These are phyloP conservation scores for Singerocomus rubriflavus DNA, from an alignment of 1,284 basidiomycete genomes.

Conservation along the genomic window DNA sequence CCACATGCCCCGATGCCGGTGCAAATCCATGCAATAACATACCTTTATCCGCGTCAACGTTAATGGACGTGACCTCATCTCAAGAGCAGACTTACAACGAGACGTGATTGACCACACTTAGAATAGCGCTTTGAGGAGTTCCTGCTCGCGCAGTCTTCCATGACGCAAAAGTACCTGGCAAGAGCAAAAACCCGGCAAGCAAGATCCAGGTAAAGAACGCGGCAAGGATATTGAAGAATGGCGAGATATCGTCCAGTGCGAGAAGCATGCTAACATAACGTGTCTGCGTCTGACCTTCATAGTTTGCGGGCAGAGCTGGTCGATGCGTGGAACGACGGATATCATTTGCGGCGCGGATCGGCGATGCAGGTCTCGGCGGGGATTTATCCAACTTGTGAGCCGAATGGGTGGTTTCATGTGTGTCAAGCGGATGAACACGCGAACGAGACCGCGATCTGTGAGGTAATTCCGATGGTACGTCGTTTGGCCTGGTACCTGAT, in stretches of 20 bases:
- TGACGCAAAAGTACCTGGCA: conserved; percentile 56
- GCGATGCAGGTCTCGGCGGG: neutral
- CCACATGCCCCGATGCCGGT: conserved; percentile 48
- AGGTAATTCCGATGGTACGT: conserved; percentile 7
- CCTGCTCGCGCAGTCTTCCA: conserved; percentile 34
- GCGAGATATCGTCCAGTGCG: conserved; percentile 31
- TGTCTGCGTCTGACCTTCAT: conserved; percentile 27
- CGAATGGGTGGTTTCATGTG: conserved; percentile 1
- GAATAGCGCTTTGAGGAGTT: conserved; percentile 30
- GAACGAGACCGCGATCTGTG: conserved; percentile 20
- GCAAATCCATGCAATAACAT: conserved; percentile 51
- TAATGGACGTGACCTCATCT: conserved; percentile 4
- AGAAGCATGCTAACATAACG: conserved; percentile 34
- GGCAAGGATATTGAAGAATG: conserved; percentile 43
- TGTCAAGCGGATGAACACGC: conserved; percentile 8
- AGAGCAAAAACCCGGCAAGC: conserved; percentile 55
- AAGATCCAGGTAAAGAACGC: conserved; percentile 58
- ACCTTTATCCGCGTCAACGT: conserved; percentile 32
- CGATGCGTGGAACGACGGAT: conserved; percentile 21
- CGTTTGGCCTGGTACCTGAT: neutral
- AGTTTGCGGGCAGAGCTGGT: conserved; percentile 24
- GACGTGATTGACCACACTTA: conserved; percentile 38
- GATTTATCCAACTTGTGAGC: conserved; percentile 5
- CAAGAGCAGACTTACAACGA: conserved; percentile 39
- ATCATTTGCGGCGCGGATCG: conserved; percentile 13